phyloP scores from a whole-genome alignment of 768 basidiomycete species.

The Serendipita indica region DNA sequence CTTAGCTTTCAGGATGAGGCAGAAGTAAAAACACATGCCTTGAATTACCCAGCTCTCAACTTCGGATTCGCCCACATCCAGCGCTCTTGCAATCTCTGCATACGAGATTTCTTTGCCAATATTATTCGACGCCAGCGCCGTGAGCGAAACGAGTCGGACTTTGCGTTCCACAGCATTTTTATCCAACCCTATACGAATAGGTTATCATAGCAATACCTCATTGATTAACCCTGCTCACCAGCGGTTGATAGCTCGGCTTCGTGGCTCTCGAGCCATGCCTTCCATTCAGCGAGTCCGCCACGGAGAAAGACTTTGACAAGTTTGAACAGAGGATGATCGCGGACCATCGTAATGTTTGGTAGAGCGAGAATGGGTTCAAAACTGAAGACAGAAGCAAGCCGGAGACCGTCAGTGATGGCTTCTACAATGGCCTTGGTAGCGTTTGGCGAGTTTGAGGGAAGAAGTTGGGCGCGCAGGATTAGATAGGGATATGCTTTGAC shows the following conservation, averaged over 20 bases:
- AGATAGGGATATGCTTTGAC: slow-evolving; percentile 48
- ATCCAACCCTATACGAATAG: slow-evolving; percentile 35
- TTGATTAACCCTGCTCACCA: slow-evolving; percentile 29
- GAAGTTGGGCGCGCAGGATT: slow-evolving; percentile 43
- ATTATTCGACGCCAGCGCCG: slow-evolving; percentile 62
- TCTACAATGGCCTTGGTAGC: slow-evolving; percentile 42
- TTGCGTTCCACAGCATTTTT: slow-evolving; percentile 52
- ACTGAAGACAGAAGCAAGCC: slow-evolving; percentile 55
- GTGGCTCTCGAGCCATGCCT: slow-evolving; percentile 42
- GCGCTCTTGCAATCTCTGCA: slow-evolving; percentile 44
- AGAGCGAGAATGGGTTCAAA: slow-evolving; percentile 70
- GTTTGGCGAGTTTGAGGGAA: slow-evolving; percentile 39
- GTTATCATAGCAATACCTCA: neutral
- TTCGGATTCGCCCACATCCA: slow-evolving; percentile 47
- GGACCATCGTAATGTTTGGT: slow-evolving; percentile 47
- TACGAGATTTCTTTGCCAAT: slow-evolving; percentile 64
- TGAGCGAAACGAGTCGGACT: slow-evolving; percentile 61
- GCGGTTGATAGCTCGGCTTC: slow-evolving; percentile 36
- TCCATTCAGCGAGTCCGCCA: slow-evolving; percentile 45
- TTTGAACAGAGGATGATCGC: slow-evolving; percentile 55
- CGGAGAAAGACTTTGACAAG: slow-evolving; percentile 65
- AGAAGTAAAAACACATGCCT: slow-evolving; percentile 30
- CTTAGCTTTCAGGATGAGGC: slow-evolving; percentile 3
- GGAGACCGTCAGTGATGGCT: slow-evolving; percentile 47
- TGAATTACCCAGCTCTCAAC: slow-evolving; percentile 85